Conservation (phyloP, 2,329 filamentous ascomycete species). For the Paracorniculantispora psalliotae region DNA sequence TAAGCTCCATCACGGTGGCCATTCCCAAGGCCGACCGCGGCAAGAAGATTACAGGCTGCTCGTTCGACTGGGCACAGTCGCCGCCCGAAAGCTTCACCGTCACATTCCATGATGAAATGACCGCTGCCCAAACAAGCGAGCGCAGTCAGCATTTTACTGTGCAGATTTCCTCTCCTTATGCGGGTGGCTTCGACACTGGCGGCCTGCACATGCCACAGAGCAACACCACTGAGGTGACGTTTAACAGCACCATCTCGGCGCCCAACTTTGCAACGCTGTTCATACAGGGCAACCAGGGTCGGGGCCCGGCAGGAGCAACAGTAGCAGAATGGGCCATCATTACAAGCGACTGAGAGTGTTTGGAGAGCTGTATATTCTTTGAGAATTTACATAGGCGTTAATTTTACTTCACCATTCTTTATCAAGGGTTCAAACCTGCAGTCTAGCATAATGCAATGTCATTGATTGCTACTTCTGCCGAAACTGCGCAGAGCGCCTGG, state of each 20-base stretch:
- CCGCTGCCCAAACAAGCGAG: background rate
- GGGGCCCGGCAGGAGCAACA: constrained; percentile 18
- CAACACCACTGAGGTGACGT: constrained; percentile 18
- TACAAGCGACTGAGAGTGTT: background rate
- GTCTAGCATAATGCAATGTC: no score
- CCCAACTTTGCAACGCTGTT: constrained; percentile 19
- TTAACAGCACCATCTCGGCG: constrained; percentile 10
- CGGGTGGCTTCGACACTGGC: constrained; percentile 3
- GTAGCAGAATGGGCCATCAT: constrained; percentile 20
- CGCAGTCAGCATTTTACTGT: constrained; percentile 7
- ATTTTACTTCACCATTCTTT: no score
- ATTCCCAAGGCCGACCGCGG: constrained; percentile 14
- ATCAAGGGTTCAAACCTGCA: no score
- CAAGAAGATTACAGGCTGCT: constrained; percentile 15
- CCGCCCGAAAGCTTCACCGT: constrained; percentile 20
- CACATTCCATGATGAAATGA: constrained; percentile 17
- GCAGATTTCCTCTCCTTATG: constrained; percentile 16
- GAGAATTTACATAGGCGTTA: no score
- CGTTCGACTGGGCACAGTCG: constrained; percentile 20
- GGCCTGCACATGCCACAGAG: constrained; percentile 16
- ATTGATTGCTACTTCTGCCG: no score
- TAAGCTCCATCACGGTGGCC: constrained; percentile 17
- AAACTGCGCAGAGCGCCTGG: no score
- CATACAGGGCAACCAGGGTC: constrained; percentile 18
- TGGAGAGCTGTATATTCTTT: background rate